A percentile compares a stretch with the other conserved stretches of the same genome.
Conservation (phyloP, 768 basidiomycete genomes). For the Lactifluus hygrophoroides region DNA sequence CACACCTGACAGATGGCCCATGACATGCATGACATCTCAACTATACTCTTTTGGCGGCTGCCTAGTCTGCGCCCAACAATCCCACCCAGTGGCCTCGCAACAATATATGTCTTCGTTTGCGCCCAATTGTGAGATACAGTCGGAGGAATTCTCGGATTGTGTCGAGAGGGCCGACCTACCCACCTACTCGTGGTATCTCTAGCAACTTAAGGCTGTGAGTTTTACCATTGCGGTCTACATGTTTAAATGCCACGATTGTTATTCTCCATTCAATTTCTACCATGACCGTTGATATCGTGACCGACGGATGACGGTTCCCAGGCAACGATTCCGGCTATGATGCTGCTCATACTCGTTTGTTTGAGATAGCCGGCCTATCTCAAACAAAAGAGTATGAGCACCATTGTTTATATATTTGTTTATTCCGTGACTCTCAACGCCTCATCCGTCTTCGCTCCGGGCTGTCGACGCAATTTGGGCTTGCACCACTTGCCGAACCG, state of each 20-base stretch:
- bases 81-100: constrained; percentile 40
- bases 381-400: neutral
- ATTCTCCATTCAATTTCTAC: constrained; percentile 1
- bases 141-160: constrained; percentile 83
- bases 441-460: too few relatives aligned
- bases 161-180: constrained; percentile 72
- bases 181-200: constrained; percentile 80
- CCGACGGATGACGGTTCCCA: neutral
- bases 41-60: constrained; percentile 81
- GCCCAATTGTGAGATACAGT: constrained; percentile 64
- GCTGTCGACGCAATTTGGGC: neutral
- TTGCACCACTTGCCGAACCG: neutral
- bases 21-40: constrained; percentile 83
- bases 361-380: neutral
- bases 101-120: constrained; percentile 40
- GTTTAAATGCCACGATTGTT: neutral
- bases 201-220: constrained; percentile 81
- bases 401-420: too few relatives aligned
- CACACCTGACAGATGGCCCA: neutral
- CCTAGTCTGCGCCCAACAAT: constrained; percentile 34
- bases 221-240: neutral
- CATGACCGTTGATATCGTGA: neutral
- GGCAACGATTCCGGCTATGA: too few relatives aligned
- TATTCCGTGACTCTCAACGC: too few relatives aligned
- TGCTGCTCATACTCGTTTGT: too few relatives aligned